Conservation (phyloP, 1,139 yeast genomes). For the Chernovozyma sophiae-reginae region DNA sequence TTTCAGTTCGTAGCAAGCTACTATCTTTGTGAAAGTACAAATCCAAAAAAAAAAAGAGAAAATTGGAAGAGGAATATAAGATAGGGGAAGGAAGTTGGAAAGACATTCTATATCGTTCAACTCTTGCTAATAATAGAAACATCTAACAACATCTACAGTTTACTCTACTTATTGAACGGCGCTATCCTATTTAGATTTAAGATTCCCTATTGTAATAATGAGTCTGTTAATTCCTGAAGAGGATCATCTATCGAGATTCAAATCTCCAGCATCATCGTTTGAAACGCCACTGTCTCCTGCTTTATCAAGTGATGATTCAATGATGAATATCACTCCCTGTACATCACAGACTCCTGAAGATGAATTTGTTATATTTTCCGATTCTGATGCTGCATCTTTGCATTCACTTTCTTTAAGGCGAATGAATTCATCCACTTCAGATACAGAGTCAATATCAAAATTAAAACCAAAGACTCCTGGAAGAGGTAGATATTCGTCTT, state of each 20-base stretch:
- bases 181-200: too few relatives aligned
- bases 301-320: conserved; percentile 15
- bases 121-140: too few relatives aligned
- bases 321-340: conserved; percentile 22
- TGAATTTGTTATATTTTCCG: conserved; percentile 35
- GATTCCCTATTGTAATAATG: too few relatives aligned
- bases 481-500: conserved; percentile 7
- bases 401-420: conserved; percentile 1
- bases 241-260: not conserved
- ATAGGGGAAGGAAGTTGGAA: too few relatives aligned
- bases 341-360: conserved; percentile 19
- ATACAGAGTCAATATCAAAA: not conserved
- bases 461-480: conserved; percentile 7
- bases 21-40: too few relatives aligned
- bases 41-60: too few relatives aligned
- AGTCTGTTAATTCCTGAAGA: not conserved
- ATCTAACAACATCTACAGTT: too few relatives aligned
- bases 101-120: too few relatives aligned
- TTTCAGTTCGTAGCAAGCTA: too few relatives aligned
- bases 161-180: too few relatives aligned
- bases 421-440: conserved; percentile 4
- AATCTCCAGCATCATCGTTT: conserved; percentile 4
- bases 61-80: too few relatives aligned
- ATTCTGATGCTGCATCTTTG: conserved; percentile 37
- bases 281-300: conserved; percentile 22